Percentiles rank a stretch among this genome's conserved stretches.
Evolutionary conservation across 2,329 filamentous ascomycete genomes (phyloP).

Genomic region (Trichocomaceae sp.): DNA sequence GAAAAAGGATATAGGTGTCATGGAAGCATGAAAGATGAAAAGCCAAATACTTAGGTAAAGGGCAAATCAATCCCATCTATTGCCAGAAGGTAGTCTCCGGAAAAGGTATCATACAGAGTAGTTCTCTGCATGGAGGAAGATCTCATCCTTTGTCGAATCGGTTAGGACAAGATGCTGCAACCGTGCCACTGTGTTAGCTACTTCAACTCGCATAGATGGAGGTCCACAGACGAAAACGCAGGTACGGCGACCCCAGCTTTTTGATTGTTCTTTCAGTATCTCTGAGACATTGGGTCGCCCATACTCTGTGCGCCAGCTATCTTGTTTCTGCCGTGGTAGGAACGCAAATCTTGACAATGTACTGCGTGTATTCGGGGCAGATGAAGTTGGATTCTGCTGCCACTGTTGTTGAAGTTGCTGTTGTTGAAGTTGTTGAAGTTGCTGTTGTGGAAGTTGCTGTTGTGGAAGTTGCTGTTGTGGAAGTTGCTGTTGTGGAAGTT

Average conservation of each 20-base stretch:
- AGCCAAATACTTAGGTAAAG: not conserved
- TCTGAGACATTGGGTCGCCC: slow-evolving; percentile 81
- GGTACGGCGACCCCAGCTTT: slow-evolving; percentile 71
- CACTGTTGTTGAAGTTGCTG: slow-evolving; percentile 40
- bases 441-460: slow-evolving; percentile 8
- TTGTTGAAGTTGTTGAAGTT: slow-evolving; percentile 55
- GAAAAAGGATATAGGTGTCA: not conserved
- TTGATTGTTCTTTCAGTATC: slow-evolving; percentile 76
- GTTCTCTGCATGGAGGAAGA: slow-evolving; percentile 92
- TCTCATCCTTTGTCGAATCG: slow-evolving; percentile 72
- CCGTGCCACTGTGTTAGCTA: slow-evolving; percentile 74
- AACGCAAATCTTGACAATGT: slow-evolving; percentile 87
- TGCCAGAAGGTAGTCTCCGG: not conserved
- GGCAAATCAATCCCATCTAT: not conserved
- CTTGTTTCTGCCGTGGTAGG: slow-evolving; percentile 50
- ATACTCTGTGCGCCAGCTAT: slow-evolving; percentile 89
- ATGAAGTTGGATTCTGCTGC: slow-evolving; percentile 1
- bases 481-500: not conserved
- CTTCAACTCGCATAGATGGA: slow-evolving; percentile 76
- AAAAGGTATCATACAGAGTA: slow-evolving; percentile 61
- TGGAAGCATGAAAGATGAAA: not conserved
- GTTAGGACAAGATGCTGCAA: slow-evolving; percentile 80
- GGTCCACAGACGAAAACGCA: slow-evolving; percentile 93
- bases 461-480: slow-evolving; percentile 6
- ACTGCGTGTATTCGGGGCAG: slow-evolving; percentile 74